Conservation (phyloP, 2,329 filamentous ascomycete species). For the Dactylonectria macrodidyma region DNA sequence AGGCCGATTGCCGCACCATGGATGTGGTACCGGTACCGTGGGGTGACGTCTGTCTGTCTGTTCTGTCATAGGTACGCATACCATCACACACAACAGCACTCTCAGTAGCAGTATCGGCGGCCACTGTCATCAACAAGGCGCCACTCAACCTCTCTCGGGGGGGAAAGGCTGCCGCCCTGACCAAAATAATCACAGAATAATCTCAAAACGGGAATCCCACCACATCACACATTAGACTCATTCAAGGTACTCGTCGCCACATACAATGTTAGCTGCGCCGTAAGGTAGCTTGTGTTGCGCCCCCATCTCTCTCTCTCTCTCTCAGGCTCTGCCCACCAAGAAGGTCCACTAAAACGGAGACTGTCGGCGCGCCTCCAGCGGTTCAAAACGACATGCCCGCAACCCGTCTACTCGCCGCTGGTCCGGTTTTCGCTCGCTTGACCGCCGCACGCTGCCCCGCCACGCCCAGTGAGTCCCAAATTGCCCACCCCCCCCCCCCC, state of each 20-base stretch:
- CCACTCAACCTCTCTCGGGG: background rate
- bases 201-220: background rate
- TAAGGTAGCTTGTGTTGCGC: background rate
- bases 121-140: background rate
- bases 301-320: background rate
- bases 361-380: conserved; percentile 39
- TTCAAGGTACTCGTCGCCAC: background rate
- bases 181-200: background rate
- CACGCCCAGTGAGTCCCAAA: background rate
- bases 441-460: conserved; percentile 22
- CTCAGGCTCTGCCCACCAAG: too few relatives aligned
- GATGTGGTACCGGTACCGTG: background rate
- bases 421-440: conserved; percentile 43
- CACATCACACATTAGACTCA: background rate
- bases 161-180: conserved; percentile 1
- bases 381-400: conserved; percentile 28
- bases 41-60: background rate
- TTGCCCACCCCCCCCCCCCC: conserved; percentile 17
- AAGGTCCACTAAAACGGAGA: conserved; percentile 23
- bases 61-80: background rate
- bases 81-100: background rate
- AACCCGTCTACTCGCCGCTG: conserved; percentile 39
- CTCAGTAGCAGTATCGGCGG: background rate
- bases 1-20: background rate
- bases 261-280: background rate